A percentile compares a stretch with the other conserved stretches of the same genome.
phyloP scores from a whole-genome alignment of 2,329 filamentous ascomycete genomes.

The Chrysoporthe puriensis region DNA sequence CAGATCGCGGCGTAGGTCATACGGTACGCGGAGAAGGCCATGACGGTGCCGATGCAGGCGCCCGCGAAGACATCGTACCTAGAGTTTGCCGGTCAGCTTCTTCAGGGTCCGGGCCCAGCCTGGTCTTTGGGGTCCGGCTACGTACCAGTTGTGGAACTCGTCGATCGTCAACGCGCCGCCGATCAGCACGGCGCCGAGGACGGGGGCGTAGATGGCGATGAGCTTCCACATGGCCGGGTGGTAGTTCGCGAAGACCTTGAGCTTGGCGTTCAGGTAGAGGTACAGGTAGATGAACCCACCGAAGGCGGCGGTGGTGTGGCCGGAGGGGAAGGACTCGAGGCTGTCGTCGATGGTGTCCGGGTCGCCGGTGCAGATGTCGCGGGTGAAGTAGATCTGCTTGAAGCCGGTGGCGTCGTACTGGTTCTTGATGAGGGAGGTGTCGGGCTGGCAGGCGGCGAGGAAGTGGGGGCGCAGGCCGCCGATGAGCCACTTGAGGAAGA shows the following conservation, averaged over 20 bases:
- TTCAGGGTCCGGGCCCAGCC: no score
- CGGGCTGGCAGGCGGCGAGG: constrained; percentile 70
- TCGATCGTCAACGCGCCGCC: constrained; percentile 73
- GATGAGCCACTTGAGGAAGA: constrained; percentile 76
- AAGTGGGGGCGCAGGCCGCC: constrained; percentile 75
- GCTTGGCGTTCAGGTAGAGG: constrained; percentile 77
- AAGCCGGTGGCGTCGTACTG: constrained; percentile 52
- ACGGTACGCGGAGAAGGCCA: constrained; percentile 66
- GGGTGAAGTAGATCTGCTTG: constrained; percentile 67
- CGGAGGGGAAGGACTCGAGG: constrained; percentile 73
- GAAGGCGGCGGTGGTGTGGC: constrained; percentile 75
- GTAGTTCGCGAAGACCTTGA: constrained; percentile 75
- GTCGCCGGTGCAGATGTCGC: constrained; percentile 71
- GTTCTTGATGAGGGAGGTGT: constrained; percentile 47
- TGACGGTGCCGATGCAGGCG: constrained; percentile 62
- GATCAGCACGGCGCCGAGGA: constrained; percentile 70
- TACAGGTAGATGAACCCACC: constrained; percentile 72
- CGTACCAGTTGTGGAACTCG: constrained; percentile 75
- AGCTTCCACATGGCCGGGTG: constrained; percentile 77
- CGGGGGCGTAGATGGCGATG: constrained; percentile 63
- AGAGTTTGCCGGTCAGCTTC: no score
- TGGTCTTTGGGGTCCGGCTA: no score
- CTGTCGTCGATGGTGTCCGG: constrained; percentile 66
- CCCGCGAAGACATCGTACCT: constrained; percentile 64
- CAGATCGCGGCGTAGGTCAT: constrained; percentile 70